Evolutionary conservation across 108 stramenopile genomes (phyloP).

Genomic region (Stephanodiscus triporus): DNA sequence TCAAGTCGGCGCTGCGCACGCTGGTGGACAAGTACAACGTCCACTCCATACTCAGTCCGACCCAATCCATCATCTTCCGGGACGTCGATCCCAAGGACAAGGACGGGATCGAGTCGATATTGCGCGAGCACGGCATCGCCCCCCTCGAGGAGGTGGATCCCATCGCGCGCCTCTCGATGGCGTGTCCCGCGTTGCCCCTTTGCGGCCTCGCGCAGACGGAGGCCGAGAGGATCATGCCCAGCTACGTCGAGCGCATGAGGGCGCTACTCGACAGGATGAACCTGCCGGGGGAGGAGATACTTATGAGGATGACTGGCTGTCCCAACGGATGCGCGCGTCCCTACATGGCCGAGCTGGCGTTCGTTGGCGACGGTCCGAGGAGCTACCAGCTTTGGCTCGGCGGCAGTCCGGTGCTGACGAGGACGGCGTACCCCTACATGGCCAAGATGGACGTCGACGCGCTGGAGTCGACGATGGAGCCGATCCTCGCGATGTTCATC

Average conservation of each 20-base stretch:
- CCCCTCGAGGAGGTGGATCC: constrained; percentile 92
- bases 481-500: constrained; percentile 88
- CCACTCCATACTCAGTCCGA: constrained; percentile 91
- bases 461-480: constrained; percentile 87
- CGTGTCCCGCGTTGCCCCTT: constrained; percentile 96
- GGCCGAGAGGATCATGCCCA: constrained; percentile 94
- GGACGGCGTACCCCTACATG: constrained; percentile 91
- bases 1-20: constrained; percentile 90
- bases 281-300: constrained; percentile 90
- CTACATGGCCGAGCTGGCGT: constrained; percentile 99
- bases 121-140: constrained; percentile 85
- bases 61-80: constrained; percentile 91
- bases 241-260: constrained; percentile 86
- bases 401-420: constrained; percentile 91
- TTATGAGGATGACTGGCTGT: constrained; percentile 98
- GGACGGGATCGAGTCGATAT: constrained; percentile 80
- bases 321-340: constrained; percentile 99
- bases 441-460: constrained; percentile 83
- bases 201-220: constrained; percentile 98
- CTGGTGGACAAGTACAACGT: constrained; percentile 90
- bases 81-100: constrained; percentile 92
- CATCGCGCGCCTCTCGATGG: constrained; percentile 87
- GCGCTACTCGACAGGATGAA: constrained; percentile 82
- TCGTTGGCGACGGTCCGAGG: constrained; percentile 96
- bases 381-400: constrained; percentile 96